A percentile compares a stretch with the other conserved stretches of the same genome.
phyloP scores from a whole-genome alignment of 805 yeast genomes.

The Yarrowia divulgata region DNA sequence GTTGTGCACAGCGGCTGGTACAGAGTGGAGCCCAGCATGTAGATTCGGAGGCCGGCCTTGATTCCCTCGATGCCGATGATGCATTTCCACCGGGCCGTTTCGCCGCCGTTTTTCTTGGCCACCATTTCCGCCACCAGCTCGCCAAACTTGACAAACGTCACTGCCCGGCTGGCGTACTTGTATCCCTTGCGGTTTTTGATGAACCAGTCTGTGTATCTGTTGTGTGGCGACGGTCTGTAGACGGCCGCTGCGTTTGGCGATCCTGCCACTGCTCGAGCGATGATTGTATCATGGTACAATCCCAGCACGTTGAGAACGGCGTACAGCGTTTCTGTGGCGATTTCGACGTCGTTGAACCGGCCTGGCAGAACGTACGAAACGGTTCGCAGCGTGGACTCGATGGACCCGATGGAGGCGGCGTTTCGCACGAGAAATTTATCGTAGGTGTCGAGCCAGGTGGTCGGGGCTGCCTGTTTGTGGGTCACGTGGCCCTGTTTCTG shows the following conservation, averaged over 20 bases:
- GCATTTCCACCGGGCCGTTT: slow-evolving; percentile 47
- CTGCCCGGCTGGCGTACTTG: slow-evolving; percentile 46
- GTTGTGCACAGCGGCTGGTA: slow-evolving; percentile 48
- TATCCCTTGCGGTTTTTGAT: slow-evolving; percentile 44
- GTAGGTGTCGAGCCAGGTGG: slow-evolving; percentile 47
- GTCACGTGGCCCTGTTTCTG: background rate
- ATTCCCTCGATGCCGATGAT: slow-evolving; percentile 48
- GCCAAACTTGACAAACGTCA: slow-evolving; percentile 49
- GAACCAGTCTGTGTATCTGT: slow-evolving; percentile 47
- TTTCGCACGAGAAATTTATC: slow-evolving; percentile 51
- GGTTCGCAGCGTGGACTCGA: slow-evolving; percentile 51
- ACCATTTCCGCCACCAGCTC: slow-evolving; percentile 53
- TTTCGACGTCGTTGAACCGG: slow-evolving; percentile 52
- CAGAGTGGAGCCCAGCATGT: slow-evolving; percentile 46
- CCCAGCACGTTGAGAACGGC: slow-evolving; percentile 51
- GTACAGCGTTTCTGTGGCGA: slow-evolving; percentile 50
- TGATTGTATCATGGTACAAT: slow-evolving; percentile 51
- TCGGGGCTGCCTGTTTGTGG: background rate
- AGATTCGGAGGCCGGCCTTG: slow-evolving; percentile 50
- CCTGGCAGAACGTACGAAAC: slow-evolving; percentile 53
- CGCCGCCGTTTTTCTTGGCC: slow-evolving; percentile 47
- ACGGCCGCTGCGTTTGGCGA: slow-evolving; percentile 43
- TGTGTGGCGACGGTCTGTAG: slow-evolving; percentile 44
- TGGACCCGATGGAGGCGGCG: slow-evolving; percentile 51
- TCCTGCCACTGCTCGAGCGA: slow-evolving; percentile 47